Conservation (phyloP, 2,329 filamentous ascomycete genomes). For the Penicillium sp. region DNA sequence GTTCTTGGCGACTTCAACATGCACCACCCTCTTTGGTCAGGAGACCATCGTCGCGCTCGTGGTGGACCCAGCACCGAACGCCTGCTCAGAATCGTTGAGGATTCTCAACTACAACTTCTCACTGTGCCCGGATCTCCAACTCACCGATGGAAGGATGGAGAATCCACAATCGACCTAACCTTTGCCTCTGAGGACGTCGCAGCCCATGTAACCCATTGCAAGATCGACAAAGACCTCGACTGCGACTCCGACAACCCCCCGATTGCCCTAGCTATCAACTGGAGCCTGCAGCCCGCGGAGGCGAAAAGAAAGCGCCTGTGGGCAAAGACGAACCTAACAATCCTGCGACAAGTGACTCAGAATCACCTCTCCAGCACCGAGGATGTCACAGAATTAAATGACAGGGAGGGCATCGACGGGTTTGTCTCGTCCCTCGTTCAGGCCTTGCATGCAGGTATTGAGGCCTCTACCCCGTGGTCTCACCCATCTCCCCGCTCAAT, state of each 20-base stretch:
- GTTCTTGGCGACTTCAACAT: constrained; percentile 13
- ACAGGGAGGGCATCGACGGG: not conserved
- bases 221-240: not conserved
- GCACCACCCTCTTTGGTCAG: constrained; percentile 2
- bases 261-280: not conserved
- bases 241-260: not conserved
- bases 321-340: not conserved
- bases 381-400: not conserved
- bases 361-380: not conserved
- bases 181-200: not conserved
- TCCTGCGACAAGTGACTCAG: not conserved
- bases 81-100: not conserved
- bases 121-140: not conserved
- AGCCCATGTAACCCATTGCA: not conserved
- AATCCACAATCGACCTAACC: not conserved
- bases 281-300: not conserved
- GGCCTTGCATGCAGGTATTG: not conserved
- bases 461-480: not conserved
- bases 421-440: not conserved
- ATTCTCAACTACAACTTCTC: not conserved
- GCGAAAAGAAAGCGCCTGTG: not conserved
- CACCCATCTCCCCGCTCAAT: not conserved
- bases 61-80: not conserved
- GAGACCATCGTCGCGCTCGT: not conserved
- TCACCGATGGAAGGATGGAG: not conserved